Evolutionary conservation across 768 basidiomycete species (phyloP).

Genomic region (Collybia nuda): DNA sequence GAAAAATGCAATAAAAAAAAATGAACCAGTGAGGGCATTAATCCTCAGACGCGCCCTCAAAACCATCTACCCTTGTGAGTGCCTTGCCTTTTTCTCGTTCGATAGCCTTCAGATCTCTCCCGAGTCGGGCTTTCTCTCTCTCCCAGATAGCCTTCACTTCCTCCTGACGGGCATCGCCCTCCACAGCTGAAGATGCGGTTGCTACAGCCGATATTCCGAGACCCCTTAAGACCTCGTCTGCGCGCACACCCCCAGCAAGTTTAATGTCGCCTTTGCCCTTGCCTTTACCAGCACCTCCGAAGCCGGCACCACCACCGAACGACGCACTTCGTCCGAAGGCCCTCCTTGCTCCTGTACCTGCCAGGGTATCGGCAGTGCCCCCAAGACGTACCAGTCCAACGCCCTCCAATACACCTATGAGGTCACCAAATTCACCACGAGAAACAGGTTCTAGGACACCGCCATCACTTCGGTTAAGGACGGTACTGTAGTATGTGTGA

Average conservation of each 20-base stretch:
- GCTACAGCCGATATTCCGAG: constrained; percentile 45
- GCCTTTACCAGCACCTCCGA: constrained; percentile 35
- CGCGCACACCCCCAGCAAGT: constrained; percentile 61
- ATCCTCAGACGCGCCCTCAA: constrained; percentile 19
- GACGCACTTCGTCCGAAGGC: constrained; percentile 58
- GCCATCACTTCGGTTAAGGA: constrained; percentile 56
- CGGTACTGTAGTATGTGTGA: constrained; percentile 58
- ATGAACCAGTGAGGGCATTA: constrained; percentile 1
- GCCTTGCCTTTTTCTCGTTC: constrained; percentile 15
- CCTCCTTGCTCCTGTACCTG: constrained; percentile 38
- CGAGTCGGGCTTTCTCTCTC: constrained; percentile 45
- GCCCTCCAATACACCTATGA: constrained; percentile 72
- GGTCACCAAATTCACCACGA: constrained; percentile 74
- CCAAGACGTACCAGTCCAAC: constrained; percentile 46
- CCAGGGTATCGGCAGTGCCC: constrained; percentile 3
- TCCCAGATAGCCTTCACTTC: constrained; percentile 55
- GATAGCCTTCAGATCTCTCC: constrained; percentile 40
- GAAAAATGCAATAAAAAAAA: constrained; percentile 3
- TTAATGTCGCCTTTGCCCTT: constrained; percentile 50
- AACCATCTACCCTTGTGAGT: constrained; percentile 8
- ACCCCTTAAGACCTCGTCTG: constrained; percentile 71
- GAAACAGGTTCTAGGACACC: constrained; percentile 65
- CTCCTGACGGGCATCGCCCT: constrained; percentile 44
- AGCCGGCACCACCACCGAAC: constrained; percentile 42
- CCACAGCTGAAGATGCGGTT: constrained; percentile 17